Conservation (phyloP, 225 moss, liverwort and hornwort species). For the Marchantia polymorpha region DNA sequence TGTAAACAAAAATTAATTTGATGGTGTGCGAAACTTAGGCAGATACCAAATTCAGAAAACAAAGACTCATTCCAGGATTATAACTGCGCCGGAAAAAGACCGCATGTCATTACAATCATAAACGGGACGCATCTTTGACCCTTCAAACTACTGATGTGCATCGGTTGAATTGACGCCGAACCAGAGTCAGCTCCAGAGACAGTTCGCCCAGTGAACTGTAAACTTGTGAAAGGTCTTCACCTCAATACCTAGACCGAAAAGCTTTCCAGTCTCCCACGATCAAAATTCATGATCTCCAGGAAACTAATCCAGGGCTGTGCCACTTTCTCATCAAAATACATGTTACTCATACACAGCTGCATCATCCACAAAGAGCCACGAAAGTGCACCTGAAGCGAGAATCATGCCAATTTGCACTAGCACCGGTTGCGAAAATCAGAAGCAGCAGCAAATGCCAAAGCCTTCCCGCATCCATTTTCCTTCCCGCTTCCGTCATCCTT, state of each 20-base stretch:
- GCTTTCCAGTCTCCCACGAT: background rate
- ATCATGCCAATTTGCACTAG: background rate
- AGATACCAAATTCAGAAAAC: background rate
- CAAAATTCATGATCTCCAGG: background rate
- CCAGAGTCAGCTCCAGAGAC: background rate
- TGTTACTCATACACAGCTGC: background rate
- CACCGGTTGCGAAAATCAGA: background rate
- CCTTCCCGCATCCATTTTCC: constrained; percentile 4
- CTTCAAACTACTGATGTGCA: background rate
- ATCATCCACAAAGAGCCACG: background rate
- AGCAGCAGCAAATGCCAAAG: background rate
- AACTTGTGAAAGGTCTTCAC: no score
- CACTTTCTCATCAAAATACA: background rate
- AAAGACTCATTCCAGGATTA: background rate
- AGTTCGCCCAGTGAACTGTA: background rate
- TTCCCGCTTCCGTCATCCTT: no score
- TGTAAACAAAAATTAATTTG: background rate
- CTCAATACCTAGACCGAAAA: background rate
- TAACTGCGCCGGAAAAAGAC: background rate
- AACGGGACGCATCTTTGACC: background rate
- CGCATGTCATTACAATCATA: background rate
- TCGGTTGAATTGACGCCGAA: background rate
- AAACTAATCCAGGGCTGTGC: no score
- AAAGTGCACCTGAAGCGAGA: background rate
- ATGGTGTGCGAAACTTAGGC: background rate